phyloP scores from a whole-genome alignment of 2,329 filamentous ascomycete genomes.

The Stemphylium lycopersici region DNA sequence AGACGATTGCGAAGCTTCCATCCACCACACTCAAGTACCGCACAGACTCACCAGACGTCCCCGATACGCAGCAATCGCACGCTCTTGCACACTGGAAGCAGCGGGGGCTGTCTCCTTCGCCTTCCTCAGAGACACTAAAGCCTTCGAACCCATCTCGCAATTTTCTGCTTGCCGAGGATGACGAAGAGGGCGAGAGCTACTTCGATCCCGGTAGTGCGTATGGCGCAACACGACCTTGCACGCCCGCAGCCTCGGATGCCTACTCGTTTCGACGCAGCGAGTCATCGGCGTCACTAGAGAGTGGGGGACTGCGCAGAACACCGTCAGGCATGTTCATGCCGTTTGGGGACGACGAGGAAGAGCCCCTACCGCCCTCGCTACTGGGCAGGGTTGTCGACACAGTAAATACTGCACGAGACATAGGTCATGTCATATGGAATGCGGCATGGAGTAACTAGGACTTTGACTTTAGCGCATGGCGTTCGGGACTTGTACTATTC shows the following conservation, averaged over 20 bases:
- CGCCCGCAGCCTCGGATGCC: conserved; percentile 42
- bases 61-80: conserved; percentile 57
- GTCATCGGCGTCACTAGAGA: conserved; percentile 26
- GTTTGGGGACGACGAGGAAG: conserved; percentile 74
- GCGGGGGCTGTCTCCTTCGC: conserved; percentile 68
- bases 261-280: conserved; percentile 26
- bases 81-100: conserved; percentile 54
- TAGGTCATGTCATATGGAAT: conserved; percentile 71
- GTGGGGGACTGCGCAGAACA: conserved; percentile 72
- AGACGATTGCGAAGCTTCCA: conserved; percentile 86
- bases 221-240: conserved; percentile 42
- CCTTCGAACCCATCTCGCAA: conserved; percentile 71
- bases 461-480: conserved; percentile 33
- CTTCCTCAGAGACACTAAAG: conserved; percentile 81
- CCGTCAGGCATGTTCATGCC: conserved; percentile 92
- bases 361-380: conserved; percentile 64
- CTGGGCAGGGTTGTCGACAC: conserved; percentile 83
- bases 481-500: conserved; percentile 31
- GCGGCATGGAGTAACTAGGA: conserved; percentile 63
- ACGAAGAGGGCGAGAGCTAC: conserved; percentile 51
- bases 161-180: conserved; percentile 67
- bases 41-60: conserved; percentile 73
- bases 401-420: conserved; percentile 68
- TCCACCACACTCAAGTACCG: conserved; percentile 87
- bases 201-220: conserved; percentile 53